Percentiles rank a stretch among this genome's conserved stretches.
These are phyloP conservation scores for Daldinia sp. DNA, from an alignment of 2,329 filamentous ascomycete species.

Conservation along the genomic window DNA sequence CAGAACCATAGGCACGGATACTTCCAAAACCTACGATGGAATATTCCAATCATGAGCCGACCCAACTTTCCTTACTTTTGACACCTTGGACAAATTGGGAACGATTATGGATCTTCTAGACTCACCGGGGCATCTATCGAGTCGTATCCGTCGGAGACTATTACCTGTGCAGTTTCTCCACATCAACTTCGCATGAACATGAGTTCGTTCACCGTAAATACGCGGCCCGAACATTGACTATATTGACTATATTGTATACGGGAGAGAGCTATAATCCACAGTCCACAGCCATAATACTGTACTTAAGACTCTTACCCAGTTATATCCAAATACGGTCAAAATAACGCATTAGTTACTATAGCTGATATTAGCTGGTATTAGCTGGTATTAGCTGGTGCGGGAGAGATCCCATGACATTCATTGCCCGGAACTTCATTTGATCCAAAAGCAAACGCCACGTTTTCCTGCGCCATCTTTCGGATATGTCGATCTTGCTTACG, in stretches of 20 bases:
- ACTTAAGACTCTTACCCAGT: conserved; percentile 4
- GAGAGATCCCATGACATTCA: conserved; percentile 7
- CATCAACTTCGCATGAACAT: conserved; percentile 18
- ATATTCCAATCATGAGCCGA: conserved; percentile 28
- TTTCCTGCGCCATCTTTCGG: conserved; percentile 32
- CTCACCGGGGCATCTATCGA: conserved; percentile 15
- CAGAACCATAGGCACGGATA: conserved; percentile 35
- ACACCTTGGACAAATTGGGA: conserved; percentile 15
- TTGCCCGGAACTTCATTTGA: conserved; percentile 14
- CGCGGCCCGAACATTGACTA: conserved; percentile 5
- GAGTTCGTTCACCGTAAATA: conserved; percentile 4
- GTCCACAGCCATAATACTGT: conserved; percentile 1
- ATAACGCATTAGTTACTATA: too few species aligned
- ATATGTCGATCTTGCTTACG: conserved; percentile 30
- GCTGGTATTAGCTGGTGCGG: background rate
- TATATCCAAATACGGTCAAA: background rate
- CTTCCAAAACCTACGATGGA: conserved; percentile 35
- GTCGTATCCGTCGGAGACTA: conserved; percentile 15
- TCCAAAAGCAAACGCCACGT: conserved; percentile 21
- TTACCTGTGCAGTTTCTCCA: conserved; percentile 15
- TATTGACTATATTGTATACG: background rate
- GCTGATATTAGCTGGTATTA: background rate
- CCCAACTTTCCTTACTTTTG: conserved; percentile 9
- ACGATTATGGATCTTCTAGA: conserved; percentile 1
- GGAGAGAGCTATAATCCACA: background rate